Evolutionary conservation across 345 rosid genomes (phyloP).

Genomic region (Reutealis trisperma): DNA sequence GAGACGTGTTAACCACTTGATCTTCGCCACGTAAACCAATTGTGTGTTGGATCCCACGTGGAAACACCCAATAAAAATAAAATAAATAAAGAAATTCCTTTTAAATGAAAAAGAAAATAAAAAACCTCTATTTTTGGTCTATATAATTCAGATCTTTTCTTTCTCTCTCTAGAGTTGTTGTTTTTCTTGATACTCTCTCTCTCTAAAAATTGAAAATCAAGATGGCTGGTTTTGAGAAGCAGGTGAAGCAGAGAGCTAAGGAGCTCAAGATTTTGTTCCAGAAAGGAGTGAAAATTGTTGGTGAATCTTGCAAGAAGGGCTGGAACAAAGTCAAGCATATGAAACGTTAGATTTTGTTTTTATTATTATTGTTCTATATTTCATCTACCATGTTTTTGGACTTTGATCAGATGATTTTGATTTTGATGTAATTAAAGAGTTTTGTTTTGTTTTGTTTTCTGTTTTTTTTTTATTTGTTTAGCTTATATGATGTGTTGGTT

Average conservation of each 20-base stretch:
- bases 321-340: conserved; percentile 81
- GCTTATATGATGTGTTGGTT: too few species aligned
- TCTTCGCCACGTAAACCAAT: conserved; percentile 22
- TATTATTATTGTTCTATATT: neutral
- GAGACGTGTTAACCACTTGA: conserved; percentile 12
- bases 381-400: neutral
- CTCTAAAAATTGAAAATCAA: neutral
- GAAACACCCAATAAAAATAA: too few species aligned
- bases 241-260: conserved; percentile 75
- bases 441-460: too few species aligned
- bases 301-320: conserved; percentile 83
- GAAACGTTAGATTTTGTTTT: conserved; percentile 42
- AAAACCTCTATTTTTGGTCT: too few species aligned
- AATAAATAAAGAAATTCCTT: too few species aligned
- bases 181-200: neutral
- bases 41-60: conserved; percentile 41
- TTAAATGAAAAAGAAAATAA: too few species aligned
- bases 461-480: too few species aligned
- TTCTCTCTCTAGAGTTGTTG: neutral
- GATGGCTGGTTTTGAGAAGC: conserved; percentile 77
- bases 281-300: conserved; percentile 74
- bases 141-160: too few species aligned
- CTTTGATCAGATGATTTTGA: too few species aligned
- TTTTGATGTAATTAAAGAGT: too few species aligned
- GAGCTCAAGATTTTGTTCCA: conserved; percentile 61